These are phyloP conservation scores for Entomortierella lignicola DNA, from an alignment of 192 early-diverging fungal genomes.

Conservation along the genomic window DNA sequence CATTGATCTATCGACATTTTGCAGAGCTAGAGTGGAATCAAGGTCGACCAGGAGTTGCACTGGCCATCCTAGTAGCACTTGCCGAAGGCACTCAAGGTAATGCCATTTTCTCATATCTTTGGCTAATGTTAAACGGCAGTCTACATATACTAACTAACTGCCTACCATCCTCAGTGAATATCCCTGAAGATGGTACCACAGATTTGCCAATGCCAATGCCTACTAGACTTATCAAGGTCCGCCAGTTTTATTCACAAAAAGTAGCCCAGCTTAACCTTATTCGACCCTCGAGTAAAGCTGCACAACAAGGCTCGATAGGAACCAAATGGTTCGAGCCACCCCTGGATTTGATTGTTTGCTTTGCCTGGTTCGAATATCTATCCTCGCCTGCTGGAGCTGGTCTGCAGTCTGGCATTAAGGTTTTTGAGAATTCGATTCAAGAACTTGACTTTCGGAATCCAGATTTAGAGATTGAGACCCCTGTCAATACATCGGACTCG, in stretches of 20 bases:
- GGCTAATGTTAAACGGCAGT: neutral
- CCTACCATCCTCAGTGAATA: neutral
- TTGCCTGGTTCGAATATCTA: conserved; percentile 61
- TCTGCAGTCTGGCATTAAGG: conserved; percentile 41
- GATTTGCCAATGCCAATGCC: conserved; percentile 21
- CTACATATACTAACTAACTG: neutral
- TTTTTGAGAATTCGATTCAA: conserved; percentile 55
- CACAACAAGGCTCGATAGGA: conserved; percentile 3
- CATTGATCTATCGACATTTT: conserved; percentile 60
- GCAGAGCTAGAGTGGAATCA: conserved; percentile 66
- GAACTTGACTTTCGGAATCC: conserved; percentile 42
- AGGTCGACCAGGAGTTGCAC: conserved; percentile 53
- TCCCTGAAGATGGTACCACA: conserved; percentile 9
- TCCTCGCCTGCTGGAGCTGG: conserved; percentile 7
- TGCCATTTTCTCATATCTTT: neutral
- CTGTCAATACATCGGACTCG: neutral
- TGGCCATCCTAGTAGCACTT: conserved; percentile 58
- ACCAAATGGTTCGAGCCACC: conserved; percentile 42
- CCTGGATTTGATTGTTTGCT: conserved; percentile 51
- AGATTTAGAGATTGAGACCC: conserved; percentile 25
- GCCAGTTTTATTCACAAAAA: conserved; percentile 57
- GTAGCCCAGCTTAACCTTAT: conserved; percentile 50
- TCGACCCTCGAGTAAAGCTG: neutral
- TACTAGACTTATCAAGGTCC: conserved; percentile 51
- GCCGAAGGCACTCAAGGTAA: conserved; percentile 36